Conservation (phyloP, 352 stramenopile species). For the Paralagenidium karlingii region DNA sequence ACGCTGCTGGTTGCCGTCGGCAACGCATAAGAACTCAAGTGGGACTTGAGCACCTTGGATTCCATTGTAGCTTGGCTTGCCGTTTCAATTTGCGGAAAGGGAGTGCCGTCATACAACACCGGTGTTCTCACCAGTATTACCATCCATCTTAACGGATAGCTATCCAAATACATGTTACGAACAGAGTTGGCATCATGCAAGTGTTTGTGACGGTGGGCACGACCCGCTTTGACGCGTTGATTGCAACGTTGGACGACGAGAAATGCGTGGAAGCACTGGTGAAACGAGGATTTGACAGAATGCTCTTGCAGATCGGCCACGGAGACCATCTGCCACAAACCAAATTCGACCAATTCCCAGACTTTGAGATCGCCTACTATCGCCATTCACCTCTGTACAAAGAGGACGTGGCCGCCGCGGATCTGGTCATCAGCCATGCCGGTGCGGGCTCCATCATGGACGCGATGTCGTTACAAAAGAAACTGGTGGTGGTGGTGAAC, state of each 20-base stretch:
- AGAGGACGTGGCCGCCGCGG: slow-evolving; percentile 79
- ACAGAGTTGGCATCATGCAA: background rate
- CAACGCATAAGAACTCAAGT: no score
- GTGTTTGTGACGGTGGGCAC: slow-evolving; percentile 93
- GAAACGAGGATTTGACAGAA: slow-evolving; percentile 32
- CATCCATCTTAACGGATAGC: no score
- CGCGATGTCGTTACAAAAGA: slow-evolving; percentile 64
- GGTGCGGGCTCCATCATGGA: slow-evolving; percentile 92
- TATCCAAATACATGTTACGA: no score
- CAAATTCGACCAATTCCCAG: slow-evolving; percentile 8
- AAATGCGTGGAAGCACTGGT: slow-evolving; percentile 31
- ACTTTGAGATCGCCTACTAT: slow-evolving; percentile 53
- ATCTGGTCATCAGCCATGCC: slow-evolving; percentile 93
- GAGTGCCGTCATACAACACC: no score
- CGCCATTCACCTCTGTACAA: slow-evolving; percentile 86
- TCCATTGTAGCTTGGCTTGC: no score
- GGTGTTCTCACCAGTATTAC: no score
- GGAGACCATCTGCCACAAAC: slow-evolving; percentile 31
- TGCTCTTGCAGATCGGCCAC: slow-evolving; percentile 80
- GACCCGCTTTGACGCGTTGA: slow-evolving; percentile 86
- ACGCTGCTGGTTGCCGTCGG: no score
- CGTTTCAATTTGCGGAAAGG: no score
- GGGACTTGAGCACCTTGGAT: no score
- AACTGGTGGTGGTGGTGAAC: slow-evolving; percentile 92
- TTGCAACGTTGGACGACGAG: slow-evolving; percentile 57